Conservation (phyloP, 2,329 filamentous ascomycete genomes). For the Aspergillus sp. region DNA sequence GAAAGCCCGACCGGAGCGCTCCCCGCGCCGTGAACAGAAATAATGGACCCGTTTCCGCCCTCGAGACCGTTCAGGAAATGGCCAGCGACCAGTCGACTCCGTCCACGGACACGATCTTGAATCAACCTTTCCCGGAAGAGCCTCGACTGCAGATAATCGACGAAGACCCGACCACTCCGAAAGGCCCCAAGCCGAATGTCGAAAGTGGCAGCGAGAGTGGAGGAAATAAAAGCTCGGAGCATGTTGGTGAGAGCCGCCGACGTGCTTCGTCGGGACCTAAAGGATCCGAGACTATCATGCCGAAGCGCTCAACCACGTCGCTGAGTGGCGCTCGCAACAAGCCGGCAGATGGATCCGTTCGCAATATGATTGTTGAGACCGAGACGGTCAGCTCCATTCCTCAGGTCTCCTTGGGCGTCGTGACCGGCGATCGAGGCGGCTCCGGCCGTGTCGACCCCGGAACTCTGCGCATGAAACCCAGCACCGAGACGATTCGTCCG, state of each 20-base stretch:
- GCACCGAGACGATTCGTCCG: constrained; percentile 92
- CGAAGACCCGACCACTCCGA: constrained; percentile 39
- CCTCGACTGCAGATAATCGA: constrained; percentile 36
- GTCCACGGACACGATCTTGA: constrained; percentile 42
- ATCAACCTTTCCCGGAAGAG: constrained; percentile 39
- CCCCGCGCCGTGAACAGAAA: constrained; percentile 57
- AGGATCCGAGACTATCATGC: constrained; percentile 53
- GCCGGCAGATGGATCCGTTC: constrained; percentile 69
- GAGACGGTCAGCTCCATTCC: constrained; percentile 92
- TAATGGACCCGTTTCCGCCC: constrained; percentile 59
- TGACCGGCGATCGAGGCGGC: constrained; percentile 53
- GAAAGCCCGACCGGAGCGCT: constrained; percentile 38
- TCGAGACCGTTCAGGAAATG: constrained; percentile 87
- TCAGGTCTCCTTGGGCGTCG: constrained; percentile 71
- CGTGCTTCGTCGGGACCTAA: constrained; percentile 40
- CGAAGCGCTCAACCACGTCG: constrained; percentile 68
- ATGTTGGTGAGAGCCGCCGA: constrained; percentile 37
- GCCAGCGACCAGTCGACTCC: constrained; percentile 75
- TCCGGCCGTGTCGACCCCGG: constrained; percentile 64
- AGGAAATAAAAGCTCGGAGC: constrained; percentile 37
- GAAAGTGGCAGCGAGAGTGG: constrained; percentile 63
- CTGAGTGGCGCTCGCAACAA: constrained; percentile 63
- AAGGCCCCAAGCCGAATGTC: constrained; percentile 43
- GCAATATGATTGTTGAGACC: constrained; percentile 96
- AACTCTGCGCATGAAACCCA: constrained; percentile 81